phyloP scores from a whole-genome alignment of 768 basidiomycete genomes.

The Russula brevipes region DNA sequence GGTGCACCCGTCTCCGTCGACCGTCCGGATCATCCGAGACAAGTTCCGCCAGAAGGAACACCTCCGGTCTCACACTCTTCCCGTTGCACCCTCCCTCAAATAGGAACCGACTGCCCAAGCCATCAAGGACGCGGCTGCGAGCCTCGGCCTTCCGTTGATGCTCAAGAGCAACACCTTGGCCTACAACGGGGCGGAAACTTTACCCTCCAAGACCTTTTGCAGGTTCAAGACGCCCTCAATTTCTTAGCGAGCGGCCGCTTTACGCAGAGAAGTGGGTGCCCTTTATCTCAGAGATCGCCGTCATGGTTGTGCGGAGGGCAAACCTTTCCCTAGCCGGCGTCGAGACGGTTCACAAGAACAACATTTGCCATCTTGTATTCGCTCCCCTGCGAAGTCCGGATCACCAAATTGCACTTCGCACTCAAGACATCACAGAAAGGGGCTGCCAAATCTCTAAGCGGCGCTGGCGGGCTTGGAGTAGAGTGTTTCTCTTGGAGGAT shows the following conservation, averaged over 20 bases:
- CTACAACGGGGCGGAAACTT: conserved; percentile 96
- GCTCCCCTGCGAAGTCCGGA: conserved; percentile 72
- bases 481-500: conserved; percentile 91
- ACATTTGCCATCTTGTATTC: conserved; percentile 88
- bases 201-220: conserved; percentile 52
- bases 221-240: conserved; percentile 50
- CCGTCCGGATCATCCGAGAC: conserved; percentile 82
- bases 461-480: conserved; percentile 94
- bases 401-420: conserved; percentile 49
- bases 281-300: conserved; percentile 86
- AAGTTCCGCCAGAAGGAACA: conserved; percentile 61
- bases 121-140: conserved; percentile 46
- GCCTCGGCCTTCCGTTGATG: conserved; percentile 86
- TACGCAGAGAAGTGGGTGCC: conserved; percentile 95
- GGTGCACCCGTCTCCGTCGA: conserved; percentile 71
- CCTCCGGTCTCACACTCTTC: conserved; percentile 45
- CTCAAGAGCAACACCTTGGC: conserved; percentile 93
- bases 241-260: conserved; percentile 64
- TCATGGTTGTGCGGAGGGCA: conserved; percentile 93
- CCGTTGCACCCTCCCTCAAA: conserved; percentile 54
- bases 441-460: conserved; percentile 74
- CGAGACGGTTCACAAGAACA: conserved; percentile 92
- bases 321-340: conserved; percentile 85
- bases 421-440: conserved; percentile 68
- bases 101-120: conserved; percentile 53